phyloP scores from a whole-genome alignment of 208 protist species.

The Zelonia costaricensis region DNA sequence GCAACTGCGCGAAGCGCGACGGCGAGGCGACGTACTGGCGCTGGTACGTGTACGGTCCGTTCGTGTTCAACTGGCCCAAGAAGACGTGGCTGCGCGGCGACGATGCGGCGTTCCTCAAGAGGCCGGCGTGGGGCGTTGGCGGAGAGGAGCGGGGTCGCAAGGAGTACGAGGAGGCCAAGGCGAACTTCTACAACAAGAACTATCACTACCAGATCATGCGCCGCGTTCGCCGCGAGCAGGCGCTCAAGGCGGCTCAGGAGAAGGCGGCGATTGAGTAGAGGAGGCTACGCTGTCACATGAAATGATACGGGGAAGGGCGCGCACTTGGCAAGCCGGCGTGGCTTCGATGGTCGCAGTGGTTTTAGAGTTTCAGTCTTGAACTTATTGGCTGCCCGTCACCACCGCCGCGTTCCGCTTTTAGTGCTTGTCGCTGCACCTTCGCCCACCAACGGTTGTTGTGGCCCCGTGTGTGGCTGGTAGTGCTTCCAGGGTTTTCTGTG shows the following conservation, averaged over 20 bases:
- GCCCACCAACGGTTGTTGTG: too few relatives aligned
- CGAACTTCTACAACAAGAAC: constrained; percentile 83
- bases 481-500: too few relatives aligned
- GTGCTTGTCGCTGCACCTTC: too few relatives aligned
- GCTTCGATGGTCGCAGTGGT: too few relatives aligned
- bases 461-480: too few relatives aligned
- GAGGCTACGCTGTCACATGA: too few relatives aligned
- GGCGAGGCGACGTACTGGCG: constrained; percentile 72
- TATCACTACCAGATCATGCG: constrained; percentile 93
- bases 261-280: constrained; percentile 18
- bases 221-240: constrained; percentile 87
- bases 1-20: constrained; percentile 69
- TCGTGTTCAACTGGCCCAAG: constrained; percentile 92
- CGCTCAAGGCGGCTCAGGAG: constrained; percentile 40
- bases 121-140: constrained; percentile 82
- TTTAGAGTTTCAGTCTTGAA: too few relatives aligned
- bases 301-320: too few relatives aligned
- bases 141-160: constrained; percentile 78
- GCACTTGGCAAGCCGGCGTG: too few relatives aligned
- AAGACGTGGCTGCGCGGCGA: constrained; percentile 88
- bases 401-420: too few relatives aligned
- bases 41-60: constrained; percentile 87
- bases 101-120: constrained; percentile 66
- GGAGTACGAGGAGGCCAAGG: constrained; percentile 78
- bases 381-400: too few relatives aligned